phyloP scores from a whole-genome alignment of 768 basidiomycete genomes.

The Hygrophorus russula region DNA sequence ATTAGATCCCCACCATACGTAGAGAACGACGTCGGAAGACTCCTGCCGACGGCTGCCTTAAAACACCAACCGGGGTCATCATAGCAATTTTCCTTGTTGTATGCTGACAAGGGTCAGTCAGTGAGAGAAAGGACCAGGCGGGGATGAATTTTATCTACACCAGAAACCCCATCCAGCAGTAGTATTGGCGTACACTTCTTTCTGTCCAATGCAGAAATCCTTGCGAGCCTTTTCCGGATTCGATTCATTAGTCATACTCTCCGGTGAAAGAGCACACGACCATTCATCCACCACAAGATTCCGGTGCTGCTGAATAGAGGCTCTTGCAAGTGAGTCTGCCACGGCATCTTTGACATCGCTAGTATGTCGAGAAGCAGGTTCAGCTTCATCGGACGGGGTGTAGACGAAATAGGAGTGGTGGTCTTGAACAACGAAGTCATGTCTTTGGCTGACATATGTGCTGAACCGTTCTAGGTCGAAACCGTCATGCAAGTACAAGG shows the following conservation, averaged over 20 bases:
- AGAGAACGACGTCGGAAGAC: slow-evolving; percentile 48
- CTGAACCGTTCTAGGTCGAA: slow-evolving; percentile 48
- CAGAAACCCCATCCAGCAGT: slow-evolving; percentile 63
- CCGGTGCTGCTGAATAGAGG: slow-evolving; percentile 16
- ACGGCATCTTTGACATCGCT: slow-evolving; percentile 28
- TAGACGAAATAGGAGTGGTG: slow-evolving; percentile 70
- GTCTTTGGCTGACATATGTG: slow-evolving; percentile 32
- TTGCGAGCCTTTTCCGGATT: slow-evolving; percentile 32
- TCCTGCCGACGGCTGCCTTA: slow-evolving; percentile 42
- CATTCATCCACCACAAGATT: slow-evolving; percentile 75
- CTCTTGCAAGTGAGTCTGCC: slow-evolving; percentile 21
- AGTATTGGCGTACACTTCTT: slow-evolving; percentile 42
- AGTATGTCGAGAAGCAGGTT: slow-evolving; percentile 48
- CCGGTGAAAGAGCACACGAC: slow-evolving; percentile 65
- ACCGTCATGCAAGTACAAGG: slow-evolving; percentile 59
- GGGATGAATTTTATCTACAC: slow-evolving; percentile 30
- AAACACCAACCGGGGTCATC: slow-evolving; percentile 63
- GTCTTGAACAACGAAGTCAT: slow-evolving; percentile 61
- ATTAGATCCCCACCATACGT: slow-evolving; percentile 23
- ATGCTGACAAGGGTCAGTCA: slow-evolving; percentile 27
- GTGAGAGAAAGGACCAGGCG: not conserved
- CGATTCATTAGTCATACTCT: slow-evolving; percentile 37
- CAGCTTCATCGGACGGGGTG: slow-evolving; percentile 36
- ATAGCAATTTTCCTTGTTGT: slow-evolving; percentile 49
- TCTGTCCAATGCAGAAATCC: slow-evolving; percentile 47